Evolutionary conservation across 2,329 filamentous ascomycete species (phyloP).

Genomic region (Ascochyta rabiei): DNA sequence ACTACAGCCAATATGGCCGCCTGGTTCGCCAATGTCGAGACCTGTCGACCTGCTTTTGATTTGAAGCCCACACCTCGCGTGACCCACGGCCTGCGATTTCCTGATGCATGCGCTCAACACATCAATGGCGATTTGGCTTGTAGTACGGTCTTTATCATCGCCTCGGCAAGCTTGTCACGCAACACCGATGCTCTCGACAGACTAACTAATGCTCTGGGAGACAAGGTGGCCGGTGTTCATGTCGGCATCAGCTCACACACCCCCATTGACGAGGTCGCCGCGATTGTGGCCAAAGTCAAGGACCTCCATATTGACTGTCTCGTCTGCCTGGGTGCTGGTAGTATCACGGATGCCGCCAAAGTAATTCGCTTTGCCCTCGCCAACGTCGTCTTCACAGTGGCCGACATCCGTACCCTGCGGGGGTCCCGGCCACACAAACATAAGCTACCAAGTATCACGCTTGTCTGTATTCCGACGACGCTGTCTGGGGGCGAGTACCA

Average conservation of each 20-base stretch:
- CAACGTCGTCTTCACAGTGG: not conserved
- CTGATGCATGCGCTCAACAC: constrained; percentile 1
- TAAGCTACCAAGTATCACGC: not conserved
- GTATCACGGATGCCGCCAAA: constrained; percentile 2
- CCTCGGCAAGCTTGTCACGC: constrained; percentile 1
- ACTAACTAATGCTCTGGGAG: not conserved
- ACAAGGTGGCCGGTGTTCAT: constrained; percentile 1
- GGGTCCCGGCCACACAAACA: not conserved
- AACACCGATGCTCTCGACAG: not conserved
- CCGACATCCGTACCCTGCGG: not conserved
- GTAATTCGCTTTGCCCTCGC: constrained; percentile 2
- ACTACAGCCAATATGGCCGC: not conserved
- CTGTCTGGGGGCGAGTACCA: not conserved
- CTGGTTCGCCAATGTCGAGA: not conserved
- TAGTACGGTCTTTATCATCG: not conserved
- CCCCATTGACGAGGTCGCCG: not conserved
- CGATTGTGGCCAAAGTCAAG: not conserved
- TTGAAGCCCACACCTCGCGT: not conserved
- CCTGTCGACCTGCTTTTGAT: constrained; percentile 3
- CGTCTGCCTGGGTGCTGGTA: not conserved
- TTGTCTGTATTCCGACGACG: not conserved
- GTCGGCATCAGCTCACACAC: not conserved
- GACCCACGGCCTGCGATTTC: not conserved
- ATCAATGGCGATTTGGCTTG: not conserved
- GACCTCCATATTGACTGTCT: not conserved